Base-by-base conservation (phyloP, 768 basidiomycete genomes). In the Mycena kentingensis region DNA sequence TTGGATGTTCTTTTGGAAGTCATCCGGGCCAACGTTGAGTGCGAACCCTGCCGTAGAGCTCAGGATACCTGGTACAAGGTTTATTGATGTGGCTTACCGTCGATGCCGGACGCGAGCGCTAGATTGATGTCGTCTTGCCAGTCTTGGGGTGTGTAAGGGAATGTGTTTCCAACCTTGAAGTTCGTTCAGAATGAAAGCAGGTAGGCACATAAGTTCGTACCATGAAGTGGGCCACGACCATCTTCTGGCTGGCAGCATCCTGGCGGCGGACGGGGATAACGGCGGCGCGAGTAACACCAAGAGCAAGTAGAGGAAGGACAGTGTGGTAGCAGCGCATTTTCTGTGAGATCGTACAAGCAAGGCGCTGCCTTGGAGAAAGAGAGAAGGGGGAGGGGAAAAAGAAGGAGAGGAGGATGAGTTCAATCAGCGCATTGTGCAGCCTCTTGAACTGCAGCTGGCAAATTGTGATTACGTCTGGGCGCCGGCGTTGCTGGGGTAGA, bases 81-180 rank as follows among this genome's bases (percentile, higher is more conserved):
- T 11, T 49, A 18, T 19, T 21, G 19, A 10, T 7, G 8, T 35
- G 1, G 26, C 12, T 12, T 16, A 12, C n/a, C 54, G 16, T 51
- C 48, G 5, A 56, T 12, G 4, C 57, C 53, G 2, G 52, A 43
- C n/a, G 49, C 44, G 35, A 49, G 4, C 16, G 57, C 57, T 5
- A 58, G 35, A 18, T 41, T 58, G 5, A 58, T 77, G 52, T 70
- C 78, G 45, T 77, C 66, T 65, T 54, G 52, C 77, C 78, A 79
- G 49, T 78, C 75, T 51, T 72, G 50, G 25, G 55, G 25, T 2
- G 66, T 80, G 65, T 86, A 88, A 2, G 83, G 79, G 66, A 81
- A 85, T 3, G 83, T 76, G 58, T 88, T 88, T 28, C 87, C 87
- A 26, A 87, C 76, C n/a, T n/a, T n/a, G n/a, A n/a, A n/a, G n/a